phyloP scores from a whole-genome alignment of 2,329 filamentous ascomycete species.

The Penicillium psychrosexuale region DNA sequence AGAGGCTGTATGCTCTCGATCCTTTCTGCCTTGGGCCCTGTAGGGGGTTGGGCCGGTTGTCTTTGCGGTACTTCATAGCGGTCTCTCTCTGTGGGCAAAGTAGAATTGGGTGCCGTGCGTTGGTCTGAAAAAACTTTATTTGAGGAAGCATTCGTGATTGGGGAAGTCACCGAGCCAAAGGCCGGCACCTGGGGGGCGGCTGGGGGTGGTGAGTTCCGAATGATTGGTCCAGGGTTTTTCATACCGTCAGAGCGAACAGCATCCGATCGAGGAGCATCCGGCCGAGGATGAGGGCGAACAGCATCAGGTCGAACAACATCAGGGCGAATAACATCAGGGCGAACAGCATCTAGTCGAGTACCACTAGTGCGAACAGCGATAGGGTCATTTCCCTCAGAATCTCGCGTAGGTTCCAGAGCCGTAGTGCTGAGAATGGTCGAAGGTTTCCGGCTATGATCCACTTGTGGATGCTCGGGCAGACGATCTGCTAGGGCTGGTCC shows the following conservation, averaged over 20 bases:
- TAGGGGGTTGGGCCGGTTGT: conserved; percentile 38
- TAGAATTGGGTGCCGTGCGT: conserved; percentile 3
- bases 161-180: conserved; percentile 39
- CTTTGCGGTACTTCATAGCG: conserved; percentile 20
- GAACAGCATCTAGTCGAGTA: conserved; percentile 17
- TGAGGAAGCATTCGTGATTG: conserved; percentile 22
- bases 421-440: conserved; percentile 15
- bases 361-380: conserved; percentile 23
- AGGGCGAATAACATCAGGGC: background rate
- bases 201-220: conserved; percentile 38
- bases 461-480: conserved; percentile 21
- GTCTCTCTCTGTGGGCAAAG: conserved; percentile 24
- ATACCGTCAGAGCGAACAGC: conserved; percentile 18
- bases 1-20: conserved; percentile 22
- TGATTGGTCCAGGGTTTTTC: conserved; percentile 26
- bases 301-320: background rate
- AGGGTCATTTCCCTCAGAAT: conserved; percentile 17
- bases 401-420: conserved; percentile 31
- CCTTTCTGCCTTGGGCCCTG: conserved; percentile 45
- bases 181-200: conserved; percentile 44
- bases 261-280: conserved; percentile 13
- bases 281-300: conserved; percentile 12
- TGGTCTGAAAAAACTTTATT: conserved; percentile 22
- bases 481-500: conserved; percentile 22
- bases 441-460: conserved; percentile 27